A percentile compares a stretch with the other conserved stretches of the same genome.
Conservation (phyloP, 2,329 filamentous ascomycete species). For the Albophoma yamanashiensis region DNA sequence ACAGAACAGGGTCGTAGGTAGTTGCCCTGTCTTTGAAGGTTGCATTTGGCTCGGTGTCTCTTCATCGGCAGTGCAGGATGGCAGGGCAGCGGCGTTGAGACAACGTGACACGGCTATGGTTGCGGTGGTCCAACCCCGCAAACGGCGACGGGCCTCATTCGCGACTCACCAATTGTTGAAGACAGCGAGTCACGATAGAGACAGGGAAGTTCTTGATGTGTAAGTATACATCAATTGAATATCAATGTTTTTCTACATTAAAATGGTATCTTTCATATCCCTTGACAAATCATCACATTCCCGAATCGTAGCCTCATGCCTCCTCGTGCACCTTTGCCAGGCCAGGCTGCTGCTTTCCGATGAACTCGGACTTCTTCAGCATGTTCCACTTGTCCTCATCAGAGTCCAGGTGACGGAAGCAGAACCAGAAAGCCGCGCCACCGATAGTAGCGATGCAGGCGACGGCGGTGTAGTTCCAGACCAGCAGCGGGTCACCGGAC, state of each 20-base stretch:
- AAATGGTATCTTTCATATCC: slow-evolving; percentile 3
- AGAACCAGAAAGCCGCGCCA: slow-evolving; percentile 56
- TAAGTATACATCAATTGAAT: neutral
- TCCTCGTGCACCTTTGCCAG: slow-evolving; percentile 11
- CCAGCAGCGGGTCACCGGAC: slow-evolving; percentile 51
- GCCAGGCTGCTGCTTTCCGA: slow-evolving; percentile 27
- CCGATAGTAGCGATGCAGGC: slow-evolving; percentile 49
- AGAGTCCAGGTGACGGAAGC: slow-evolving; percentile 52
- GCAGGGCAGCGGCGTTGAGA: too few relatives aligned
- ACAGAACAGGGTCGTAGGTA: neutral
- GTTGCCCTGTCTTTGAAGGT: neutral
- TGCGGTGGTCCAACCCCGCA: neutral
- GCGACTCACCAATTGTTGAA: neutral
- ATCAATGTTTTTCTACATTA: neutral
- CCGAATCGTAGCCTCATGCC: neutral
- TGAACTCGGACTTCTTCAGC: slow-evolving; percentile 34
- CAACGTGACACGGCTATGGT: too few relatives aligned
- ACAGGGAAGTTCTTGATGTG: neutral
- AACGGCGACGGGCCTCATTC: neutral
- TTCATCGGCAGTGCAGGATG: neutral
- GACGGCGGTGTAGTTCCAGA: slow-evolving; percentile 61
- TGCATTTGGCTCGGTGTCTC: neutral
- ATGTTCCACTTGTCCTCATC: slow-evolving; percentile 62
- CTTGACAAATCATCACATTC: neutral
- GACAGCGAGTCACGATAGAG: neutral